phyloP scores from a whole-genome alignment of 352 stramenopile genomes.

The Globisporangium emineosum region DNA sequence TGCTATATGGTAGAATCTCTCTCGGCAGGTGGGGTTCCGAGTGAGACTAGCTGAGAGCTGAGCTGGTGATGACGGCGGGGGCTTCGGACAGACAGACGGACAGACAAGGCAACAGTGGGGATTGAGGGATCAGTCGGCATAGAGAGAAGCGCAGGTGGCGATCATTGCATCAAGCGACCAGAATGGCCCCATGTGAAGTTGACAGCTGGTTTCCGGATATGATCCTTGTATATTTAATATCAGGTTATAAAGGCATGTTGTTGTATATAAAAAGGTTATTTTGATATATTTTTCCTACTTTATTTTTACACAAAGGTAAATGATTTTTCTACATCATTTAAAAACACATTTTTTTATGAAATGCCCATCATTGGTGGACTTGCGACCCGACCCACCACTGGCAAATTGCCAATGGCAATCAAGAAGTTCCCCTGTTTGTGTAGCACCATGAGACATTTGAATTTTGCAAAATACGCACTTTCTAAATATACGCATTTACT shows the following conservation, averaged over 20 bases:
- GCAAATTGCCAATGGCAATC: too few relatives aligned
- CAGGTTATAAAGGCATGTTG: neutral
- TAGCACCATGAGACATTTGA: neutral
- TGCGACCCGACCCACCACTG: too few relatives aligned
- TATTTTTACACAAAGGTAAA: neutral
- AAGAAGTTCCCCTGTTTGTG: neutral
- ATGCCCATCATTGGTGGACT: neutral
- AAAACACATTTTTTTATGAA: neutral
- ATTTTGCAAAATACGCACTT: too few relatives aligned
- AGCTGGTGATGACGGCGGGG: too few relatives aligned
- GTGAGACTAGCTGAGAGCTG: too few relatives aligned
- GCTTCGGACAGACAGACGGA: neutral
- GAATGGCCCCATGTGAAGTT: neutral
- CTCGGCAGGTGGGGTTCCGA: too few relatives aligned
- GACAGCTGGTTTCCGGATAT: neutral
- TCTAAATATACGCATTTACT: too few relatives aligned
- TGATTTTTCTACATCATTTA: too few relatives aligned
- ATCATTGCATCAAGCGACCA: neutral
- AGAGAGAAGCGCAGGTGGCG: neutral
- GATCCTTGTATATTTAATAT: neutral
- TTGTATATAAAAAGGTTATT: neutral
- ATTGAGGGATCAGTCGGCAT: neutral
- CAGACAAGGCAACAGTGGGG: neutral
- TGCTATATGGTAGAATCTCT: too few relatives aligned
- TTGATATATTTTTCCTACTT: neutral